Evolutionary conservation across 2,329 filamentous ascomycete species (phyloP).

Genomic region (Cercospora sojina): DNA sequence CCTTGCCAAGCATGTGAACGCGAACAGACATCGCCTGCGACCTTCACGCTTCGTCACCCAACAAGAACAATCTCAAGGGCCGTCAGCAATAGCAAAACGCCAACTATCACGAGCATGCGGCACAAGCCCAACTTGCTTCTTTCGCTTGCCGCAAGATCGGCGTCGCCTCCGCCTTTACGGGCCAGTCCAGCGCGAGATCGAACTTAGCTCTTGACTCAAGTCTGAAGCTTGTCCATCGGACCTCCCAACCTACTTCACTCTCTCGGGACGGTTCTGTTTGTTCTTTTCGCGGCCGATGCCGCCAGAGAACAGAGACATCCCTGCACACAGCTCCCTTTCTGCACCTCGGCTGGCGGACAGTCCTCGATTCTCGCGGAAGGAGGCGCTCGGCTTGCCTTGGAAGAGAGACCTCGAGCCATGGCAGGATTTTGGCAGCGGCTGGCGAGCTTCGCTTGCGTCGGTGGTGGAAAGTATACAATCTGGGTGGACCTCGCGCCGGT

Average conservation of each 20-base stretch:
- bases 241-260: neutral
- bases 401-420: neutral
- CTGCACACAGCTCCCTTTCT: neutral
- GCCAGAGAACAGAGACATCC: neutral
- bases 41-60: neutral
- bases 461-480: neutral
- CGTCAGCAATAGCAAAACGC: neutral
- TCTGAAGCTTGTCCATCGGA: neutral
- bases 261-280: neutral
- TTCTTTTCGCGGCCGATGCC: neutral
- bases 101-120: neutral
- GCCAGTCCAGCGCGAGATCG: neutral
- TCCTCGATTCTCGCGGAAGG: neutral
- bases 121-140: neutral
- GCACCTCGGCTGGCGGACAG: neutral
- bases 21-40: neutral
- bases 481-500: neutral
- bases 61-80: neutral
- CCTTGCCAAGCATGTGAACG: neutral
- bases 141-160: neutral
- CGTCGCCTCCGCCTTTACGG: neutral
- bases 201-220: constrained; percentile 1
- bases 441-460: neutral
- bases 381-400: neutral
- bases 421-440: neutral